phyloP scores from a whole-genome alignment of 2,329 filamentous ascomycete species.

The Aureobasidium sp. region DNA sequence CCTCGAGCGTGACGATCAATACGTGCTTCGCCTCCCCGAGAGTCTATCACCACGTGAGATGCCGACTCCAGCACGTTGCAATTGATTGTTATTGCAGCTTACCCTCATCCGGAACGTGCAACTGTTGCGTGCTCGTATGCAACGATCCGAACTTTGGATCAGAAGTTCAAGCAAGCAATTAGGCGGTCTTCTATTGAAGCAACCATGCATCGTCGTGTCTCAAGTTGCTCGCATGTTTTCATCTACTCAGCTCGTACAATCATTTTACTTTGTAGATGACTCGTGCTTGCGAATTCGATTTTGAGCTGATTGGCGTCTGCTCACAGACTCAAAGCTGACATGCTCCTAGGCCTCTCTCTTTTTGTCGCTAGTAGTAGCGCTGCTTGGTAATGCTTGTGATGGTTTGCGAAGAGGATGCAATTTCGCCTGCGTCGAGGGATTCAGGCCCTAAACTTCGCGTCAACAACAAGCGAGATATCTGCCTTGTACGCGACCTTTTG shows the following conservation, averaged over 20 bases:
- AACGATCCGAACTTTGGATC: background rate
- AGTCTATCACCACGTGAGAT: slow-evolving; percentile 2
- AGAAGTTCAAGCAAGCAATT: background rate
- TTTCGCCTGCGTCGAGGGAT: background rate
- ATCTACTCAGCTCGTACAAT: background rate
- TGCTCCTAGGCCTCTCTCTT: background rate
- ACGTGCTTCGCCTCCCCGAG: slow-evolving; percentile 3
- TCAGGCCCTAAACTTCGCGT: background rate
- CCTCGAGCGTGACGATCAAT: slow-evolving; percentile 1
- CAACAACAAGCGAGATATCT: background rate
- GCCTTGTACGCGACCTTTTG: background rate
- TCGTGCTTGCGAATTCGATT: background rate
- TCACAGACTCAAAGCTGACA: background rate
- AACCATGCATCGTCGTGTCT: background rate
- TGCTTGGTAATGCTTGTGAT: background rate
- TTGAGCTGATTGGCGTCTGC: background rate
- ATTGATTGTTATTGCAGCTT: background rate
- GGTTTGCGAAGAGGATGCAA: background rate
- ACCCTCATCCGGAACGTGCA: background rate
- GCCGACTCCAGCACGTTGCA: background rate
- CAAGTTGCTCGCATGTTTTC: background rate
- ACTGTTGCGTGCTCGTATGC: slow-evolving; percentile 9
- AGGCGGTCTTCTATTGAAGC: background rate
- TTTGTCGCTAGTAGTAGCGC: background rate
- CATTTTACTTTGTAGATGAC: background rate